Percentiles rank a stretch among this genome's conserved stretches.
These are phyloP conservation scores for Lanzia echinophila DNA, from an alignment of 2,329 filamentous ascomycete species.

Conservation along the genomic window DNA sequence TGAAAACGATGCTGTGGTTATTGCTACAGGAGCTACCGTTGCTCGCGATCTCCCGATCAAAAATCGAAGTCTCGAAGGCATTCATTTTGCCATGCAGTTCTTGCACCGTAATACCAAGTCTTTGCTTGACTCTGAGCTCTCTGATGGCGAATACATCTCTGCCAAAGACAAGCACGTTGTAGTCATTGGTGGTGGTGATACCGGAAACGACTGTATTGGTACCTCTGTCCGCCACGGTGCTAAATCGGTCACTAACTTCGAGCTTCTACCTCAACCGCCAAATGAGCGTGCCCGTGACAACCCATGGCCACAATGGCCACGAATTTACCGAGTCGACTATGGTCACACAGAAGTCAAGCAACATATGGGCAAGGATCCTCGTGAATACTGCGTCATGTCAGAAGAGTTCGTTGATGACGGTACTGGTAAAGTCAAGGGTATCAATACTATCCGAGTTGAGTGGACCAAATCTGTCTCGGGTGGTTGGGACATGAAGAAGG, in stretches of 20 bases:
- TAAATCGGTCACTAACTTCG: slow-evolving; percentile 94
- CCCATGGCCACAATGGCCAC: slow-evolving; percentile 97
- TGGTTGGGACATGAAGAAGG: slow-evolving; percentile 98
- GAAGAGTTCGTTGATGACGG: slow-evolving; percentile 93
- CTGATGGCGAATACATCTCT: slow-evolving; percentile 80
- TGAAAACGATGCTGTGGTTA: slow-evolving; percentile 75
- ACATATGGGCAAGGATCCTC: slow-evolving; percentile 91
- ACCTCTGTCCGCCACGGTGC: slow-evolving; percentile 93
- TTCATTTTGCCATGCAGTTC: slow-evolving; percentile 97
- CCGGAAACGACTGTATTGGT: slow-evolving; percentile 95
- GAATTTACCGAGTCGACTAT: slow-evolving; percentile 97
- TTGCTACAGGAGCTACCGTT: slow-evolving; percentile 89
- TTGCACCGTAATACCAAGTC: slow-evolving; percentile 97
- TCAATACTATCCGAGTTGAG: slow-evolving; percentile 91
- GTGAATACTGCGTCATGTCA: slow-evolving; percentile 97
- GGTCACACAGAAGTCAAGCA: slow-evolving; percentile 93
- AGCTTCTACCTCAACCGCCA: slow-evolving; percentile 87
- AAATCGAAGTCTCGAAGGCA: slow-evolving; percentile 78
- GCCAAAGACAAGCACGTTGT: slow-evolving; percentile 95
- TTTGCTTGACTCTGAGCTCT: slow-evolving; percentile 81
- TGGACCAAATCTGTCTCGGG: slow-evolving; percentile 87
- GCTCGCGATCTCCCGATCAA: slow-evolving; percentile 89
- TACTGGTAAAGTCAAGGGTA: slow-evolving; percentile 81
- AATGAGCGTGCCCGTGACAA: slow-evolving; percentile 88
- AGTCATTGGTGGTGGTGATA: slow-evolving; percentile 96